phyloP scores from a whole-genome alignment of 768 basidiomycete genomes.

The Pilatotrama ljubarskyi region DNA sequence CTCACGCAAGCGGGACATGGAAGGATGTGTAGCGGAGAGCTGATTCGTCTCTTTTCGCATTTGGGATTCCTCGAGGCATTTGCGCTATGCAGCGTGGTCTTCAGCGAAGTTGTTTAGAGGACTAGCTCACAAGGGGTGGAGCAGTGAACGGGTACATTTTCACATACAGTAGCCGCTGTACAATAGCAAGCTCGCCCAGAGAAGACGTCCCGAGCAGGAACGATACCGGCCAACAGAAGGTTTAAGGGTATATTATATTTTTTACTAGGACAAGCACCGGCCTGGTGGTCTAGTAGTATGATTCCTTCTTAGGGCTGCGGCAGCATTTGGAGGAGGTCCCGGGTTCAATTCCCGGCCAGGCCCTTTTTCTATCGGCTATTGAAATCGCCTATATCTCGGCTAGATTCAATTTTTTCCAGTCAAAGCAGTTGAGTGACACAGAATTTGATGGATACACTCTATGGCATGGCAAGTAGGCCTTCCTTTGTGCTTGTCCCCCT shows the following conservation, averaged over 20 bases:
- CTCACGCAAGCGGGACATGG: constrained; percentile 74
- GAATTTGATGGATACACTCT: too few relatives aligned
- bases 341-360: constrained; percentile 88
- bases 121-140: not conserved
- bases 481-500: too few relatives aligned
- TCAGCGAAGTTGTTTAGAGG: not conserved
- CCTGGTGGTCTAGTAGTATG: constrained; percentile 67
- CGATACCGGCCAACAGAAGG: too few relatives aligned
- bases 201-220: not conserved
- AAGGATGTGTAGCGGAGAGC: constrained; percentile 82
- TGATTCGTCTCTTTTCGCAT: constrained; percentile 77
- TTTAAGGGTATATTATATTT: too few relatives aligned
- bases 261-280: constrained; percentile 28
- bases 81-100: not conserved
- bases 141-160: not conserved
- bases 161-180: not conserved
- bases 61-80: constrained; percentile 85
- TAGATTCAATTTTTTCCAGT: not conserved
- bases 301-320: constrained; percentile 57
- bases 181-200: not conserved
- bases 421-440: too few relatives aligned
- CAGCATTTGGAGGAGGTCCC: constrained; percentile 70
- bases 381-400: not conserved
- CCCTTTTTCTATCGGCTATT: constrained; percentile 36
- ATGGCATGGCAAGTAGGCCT: too few relatives aligned